Conservation (phyloP, 1,139 yeast genomes). For the Hanseniaspora gamundiae region DNA sequence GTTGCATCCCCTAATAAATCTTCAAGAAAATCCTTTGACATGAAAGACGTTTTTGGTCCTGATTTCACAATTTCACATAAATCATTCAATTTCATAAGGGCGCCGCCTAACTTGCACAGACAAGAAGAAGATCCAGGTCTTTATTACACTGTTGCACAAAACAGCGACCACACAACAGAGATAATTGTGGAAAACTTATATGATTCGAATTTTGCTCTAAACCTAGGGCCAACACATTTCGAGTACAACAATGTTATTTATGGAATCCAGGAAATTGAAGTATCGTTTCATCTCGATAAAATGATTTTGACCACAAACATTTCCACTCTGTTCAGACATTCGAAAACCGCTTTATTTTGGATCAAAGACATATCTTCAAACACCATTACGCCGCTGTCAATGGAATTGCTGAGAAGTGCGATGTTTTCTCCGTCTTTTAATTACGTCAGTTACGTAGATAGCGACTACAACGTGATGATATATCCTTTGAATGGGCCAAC, state of each 20-base stretch:
- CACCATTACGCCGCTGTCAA: conserved; percentile 31
- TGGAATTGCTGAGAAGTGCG: conserved; percentile 34
- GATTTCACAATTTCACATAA: conserved; percentile 16
- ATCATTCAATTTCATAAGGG: conserved; percentile 20
- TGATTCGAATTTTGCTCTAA: conserved; percentile 12
- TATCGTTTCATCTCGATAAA: conserved; percentile 20
- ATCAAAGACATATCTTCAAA: conserved; percentile 33
- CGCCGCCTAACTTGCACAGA: conserved; percentile 18
- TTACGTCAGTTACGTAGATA: conserved; percentile 49
- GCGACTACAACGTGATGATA: conserved; percentile 47
- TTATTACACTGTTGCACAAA: conserved; percentile 16
- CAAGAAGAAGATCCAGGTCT: conserved; percentile 28
- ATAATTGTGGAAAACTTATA: conserved; percentile 20
- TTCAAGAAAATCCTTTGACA: conserved; percentile 13
- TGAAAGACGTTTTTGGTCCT: conserved; percentile 18
- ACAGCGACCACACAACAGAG: conserved; percentile 11
- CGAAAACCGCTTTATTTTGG: conserved; percentile 60
- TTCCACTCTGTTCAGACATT: conserved; percentile 61
- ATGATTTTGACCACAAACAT: conserved; percentile 23
- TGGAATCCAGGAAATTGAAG: conserved; percentile 15
- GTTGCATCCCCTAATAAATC: too few species aligned
- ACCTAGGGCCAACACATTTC: conserved; percentile 16
- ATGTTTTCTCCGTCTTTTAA: conserved; percentile 67
- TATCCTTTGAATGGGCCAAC: conserved; percentile 33
- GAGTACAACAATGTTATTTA: conserved; percentile 15